Evolutionary conservation across 2,329 filamentous ascomycete genomes (phyloP).

Genomic region (Pyrenochaeta sp.): DNA sequence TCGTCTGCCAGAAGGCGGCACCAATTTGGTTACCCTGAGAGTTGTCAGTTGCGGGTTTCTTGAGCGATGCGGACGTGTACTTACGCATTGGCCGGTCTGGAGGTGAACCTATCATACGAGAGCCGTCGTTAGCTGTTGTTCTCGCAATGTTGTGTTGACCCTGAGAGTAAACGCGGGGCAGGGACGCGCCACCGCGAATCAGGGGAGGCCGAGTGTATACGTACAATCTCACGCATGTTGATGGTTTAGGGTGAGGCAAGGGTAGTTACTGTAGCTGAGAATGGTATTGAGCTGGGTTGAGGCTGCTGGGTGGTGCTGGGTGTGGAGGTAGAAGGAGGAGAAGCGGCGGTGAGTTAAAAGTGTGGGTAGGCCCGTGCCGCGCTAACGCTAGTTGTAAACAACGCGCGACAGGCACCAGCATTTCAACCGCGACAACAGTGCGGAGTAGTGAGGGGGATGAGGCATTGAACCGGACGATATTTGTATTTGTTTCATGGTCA

Average conservation of each 20-base stretch:
- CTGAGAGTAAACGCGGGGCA: slow-evolving; percentile 53
- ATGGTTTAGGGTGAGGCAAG: slow-evolving; percentile 33
- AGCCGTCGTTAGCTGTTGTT: slow-evolving; percentile 64
- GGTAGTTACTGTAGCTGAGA: slow-evolving; percentile 40
- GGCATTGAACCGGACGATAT: background rate
- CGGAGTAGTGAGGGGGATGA: background rate
- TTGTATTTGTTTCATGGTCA: background rate
- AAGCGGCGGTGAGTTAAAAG: slow-evolving; percentile 42
- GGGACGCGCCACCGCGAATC: slow-evolving; percentile 56
- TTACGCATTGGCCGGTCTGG: slow-evolving; percentile 99
- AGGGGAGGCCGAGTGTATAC: slow-evolving; percentile 46
- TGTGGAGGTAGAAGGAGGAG: slow-evolving; percentile 42
- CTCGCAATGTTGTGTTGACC: slow-evolving; percentile 52
- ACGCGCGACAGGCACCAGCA: slow-evolving; percentile 29
- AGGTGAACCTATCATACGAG: slow-evolving; percentile 84
- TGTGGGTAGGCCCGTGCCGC: slow-evolving; percentile 34
- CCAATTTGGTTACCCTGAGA: slow-evolving; percentile 98
- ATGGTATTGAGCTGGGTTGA: slow-evolving; percentile 40
- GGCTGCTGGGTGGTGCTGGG: slow-evolving; percentile 39
- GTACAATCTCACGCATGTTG: slow-evolving; percentile 76
- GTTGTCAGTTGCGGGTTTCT: slow-evolving; percentile 39
- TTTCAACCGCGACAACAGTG: slow-evolving; percentile 7
- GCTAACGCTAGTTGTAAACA: slow-evolving; percentile 28
- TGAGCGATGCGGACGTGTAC: slow-evolving; percentile 47
- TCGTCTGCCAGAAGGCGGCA: slow-evolving; percentile 93